These are phyloP conservation scores for Apophysomyces trapeziformis DNA, from an alignment of 371 early-diverging fungal species.

Conservation along the genomic window DNA sequence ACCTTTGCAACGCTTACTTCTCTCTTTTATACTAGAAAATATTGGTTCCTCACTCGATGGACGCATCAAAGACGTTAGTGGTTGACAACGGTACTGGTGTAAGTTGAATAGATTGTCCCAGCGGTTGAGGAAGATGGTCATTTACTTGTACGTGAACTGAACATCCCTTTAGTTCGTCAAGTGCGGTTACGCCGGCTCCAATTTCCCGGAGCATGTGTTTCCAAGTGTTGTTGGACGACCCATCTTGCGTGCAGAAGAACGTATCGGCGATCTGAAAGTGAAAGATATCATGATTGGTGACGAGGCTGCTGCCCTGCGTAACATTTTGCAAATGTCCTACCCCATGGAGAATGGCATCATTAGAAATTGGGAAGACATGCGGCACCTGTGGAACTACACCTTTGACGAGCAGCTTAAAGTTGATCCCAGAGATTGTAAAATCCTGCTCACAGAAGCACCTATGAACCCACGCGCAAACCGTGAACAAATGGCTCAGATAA, in stretches of 20 bases:
- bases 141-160: constrained; percentile 14
- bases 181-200: constrained; percentile 94
- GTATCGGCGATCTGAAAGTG: constrained; percentile 72
- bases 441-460: constrained; percentile 95
- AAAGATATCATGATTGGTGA: constrained; percentile 98
- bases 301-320: constrained; percentile 90
- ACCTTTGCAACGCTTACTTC: not conserved
- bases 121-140: constrained; percentile 4
- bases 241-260: constrained; percentile 95
- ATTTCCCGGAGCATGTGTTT: constrained; percentile 95
- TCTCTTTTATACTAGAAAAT: not conserved
- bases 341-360: constrained; percentile 99
- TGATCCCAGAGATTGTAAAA: constrained; percentile 87
- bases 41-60: constrained; percentile 30
- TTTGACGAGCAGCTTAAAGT: constrained; percentile 90
- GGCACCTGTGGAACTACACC: constrained; percentile 97
- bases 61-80: constrained; percentile 79
- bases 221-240: constrained; percentile 97
- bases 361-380: constrained; percentile 98
- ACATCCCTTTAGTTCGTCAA: constrained; percentile 85
- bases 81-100: constrained; percentile 97
- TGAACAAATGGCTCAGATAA: constrained; percentile 91
- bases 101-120: constrained; percentile 37
- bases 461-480: constrained; percentile 94
- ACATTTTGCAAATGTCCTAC: constrained; percentile 93